Conservation (phyloP, 202 grass and related monocot species). For the Digitaria exilis region DNA sequence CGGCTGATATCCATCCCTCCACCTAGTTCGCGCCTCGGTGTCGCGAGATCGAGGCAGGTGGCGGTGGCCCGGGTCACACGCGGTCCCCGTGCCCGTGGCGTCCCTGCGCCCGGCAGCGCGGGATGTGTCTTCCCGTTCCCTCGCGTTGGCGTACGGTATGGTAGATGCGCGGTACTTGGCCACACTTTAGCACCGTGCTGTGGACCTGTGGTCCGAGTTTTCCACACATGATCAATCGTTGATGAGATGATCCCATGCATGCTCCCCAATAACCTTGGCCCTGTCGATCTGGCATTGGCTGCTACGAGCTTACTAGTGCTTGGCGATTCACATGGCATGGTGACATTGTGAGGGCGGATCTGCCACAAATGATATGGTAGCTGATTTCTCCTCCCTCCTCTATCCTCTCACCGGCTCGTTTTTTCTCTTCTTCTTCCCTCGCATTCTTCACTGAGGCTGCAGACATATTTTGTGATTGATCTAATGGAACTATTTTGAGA, state of each 20-base stretch:
- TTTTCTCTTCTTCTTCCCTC: too few relatives aligned
- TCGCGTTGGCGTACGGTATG: background rate
- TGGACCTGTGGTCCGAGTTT: background rate
- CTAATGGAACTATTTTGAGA: too few relatives aligned
- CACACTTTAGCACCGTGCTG: background rate
- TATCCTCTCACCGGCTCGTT: too few relatives aligned
- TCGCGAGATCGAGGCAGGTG: background rate
- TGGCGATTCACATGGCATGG: background rate
- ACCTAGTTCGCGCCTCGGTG: too few relatives aligned
- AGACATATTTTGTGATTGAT: too few relatives aligned
- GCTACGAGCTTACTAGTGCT: background rate
- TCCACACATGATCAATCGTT: background rate
- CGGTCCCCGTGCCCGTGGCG: background rate
- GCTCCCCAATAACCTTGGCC: too few relatives aligned
- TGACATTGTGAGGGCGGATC: too few relatives aligned
- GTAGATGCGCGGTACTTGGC: background rate
- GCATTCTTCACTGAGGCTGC: too few relatives aligned
- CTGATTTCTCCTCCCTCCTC: too few relatives aligned
- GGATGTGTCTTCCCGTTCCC: background rate
- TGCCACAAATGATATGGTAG: too few relatives aligned
- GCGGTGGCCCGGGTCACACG: too few relatives aligned
- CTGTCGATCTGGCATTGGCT: background rate
- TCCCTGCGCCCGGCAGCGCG: background rate
- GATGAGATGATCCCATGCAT: background rate
- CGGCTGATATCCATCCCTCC: too few relatives aligned